Conservation (phyloP, 1,284 basidiomycete species). For the Ceraceosorus bombacis region DNA sequence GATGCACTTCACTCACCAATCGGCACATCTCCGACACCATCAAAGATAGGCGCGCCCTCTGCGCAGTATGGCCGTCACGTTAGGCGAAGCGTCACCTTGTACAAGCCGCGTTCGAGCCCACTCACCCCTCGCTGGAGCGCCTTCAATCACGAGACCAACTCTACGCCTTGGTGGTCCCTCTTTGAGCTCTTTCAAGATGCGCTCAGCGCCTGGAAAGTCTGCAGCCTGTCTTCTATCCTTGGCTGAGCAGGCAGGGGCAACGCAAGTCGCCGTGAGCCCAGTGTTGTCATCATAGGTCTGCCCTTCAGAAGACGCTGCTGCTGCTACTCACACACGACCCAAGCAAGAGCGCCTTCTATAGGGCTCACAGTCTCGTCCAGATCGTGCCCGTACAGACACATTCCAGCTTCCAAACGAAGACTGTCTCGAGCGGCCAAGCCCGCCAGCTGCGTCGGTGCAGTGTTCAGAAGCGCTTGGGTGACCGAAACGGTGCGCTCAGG, state of each 20-base stretch:
- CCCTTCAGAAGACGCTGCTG: neutral
- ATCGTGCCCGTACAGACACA: slow-evolving; percentile 95
- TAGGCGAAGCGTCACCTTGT: neutral
- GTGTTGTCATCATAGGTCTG: slow-evolving; percentile 1
- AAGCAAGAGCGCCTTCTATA: slow-evolving; percentile 75
- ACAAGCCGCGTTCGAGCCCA: neutral
- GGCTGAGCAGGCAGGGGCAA: slow-evolving; percentile 50
- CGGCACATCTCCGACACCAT: slow-evolving; percentile 1
- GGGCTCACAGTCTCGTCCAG: slow-evolving; percentile 77
- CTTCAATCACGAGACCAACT: slow-evolving; percentile 71
- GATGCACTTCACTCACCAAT: slow-evolving; percentile 1
- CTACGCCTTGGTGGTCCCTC: slow-evolving; percentile 66
- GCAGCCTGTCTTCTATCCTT: slow-evolving; percentile 66
- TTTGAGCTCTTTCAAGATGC: slow-evolving; percentile 71
- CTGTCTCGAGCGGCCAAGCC: slow-evolving; percentile 91
- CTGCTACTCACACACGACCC: slow-evolving; percentile 70
- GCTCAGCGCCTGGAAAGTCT: slow-evolving; percentile 74
- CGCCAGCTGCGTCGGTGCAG: slow-evolving; percentile 68
- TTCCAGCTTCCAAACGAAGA: slow-evolving; percentile 87
- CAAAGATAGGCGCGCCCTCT: slow-evolving; percentile 45
- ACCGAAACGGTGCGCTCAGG: slow-evolving; percentile 66
- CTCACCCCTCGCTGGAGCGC: slow-evolving; percentile 65
- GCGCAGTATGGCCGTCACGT: no score
- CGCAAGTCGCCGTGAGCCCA: neutral
- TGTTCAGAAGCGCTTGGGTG: slow-evolving; percentile 60